Evolutionary conservation across 306 rosid genomes (phyloP).

Genomic region (Trifolium pratense): DNA sequence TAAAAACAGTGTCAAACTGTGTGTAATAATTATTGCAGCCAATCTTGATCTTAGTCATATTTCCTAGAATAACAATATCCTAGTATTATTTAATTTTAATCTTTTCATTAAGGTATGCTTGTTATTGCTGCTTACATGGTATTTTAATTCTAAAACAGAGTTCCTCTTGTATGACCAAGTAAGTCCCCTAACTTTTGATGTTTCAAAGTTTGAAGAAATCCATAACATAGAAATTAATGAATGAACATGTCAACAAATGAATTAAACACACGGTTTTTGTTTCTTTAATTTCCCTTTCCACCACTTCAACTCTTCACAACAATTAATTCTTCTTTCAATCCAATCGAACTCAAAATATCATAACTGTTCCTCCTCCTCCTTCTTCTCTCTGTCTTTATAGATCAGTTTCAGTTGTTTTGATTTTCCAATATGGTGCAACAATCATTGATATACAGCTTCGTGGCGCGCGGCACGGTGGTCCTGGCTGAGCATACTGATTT

Average conservation of each 20-base stretch:
- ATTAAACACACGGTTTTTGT: not conserved
- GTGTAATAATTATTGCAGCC: no score
- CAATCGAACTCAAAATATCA: not conserved
- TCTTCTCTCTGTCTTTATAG: not conserved
- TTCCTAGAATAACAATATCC: no score
- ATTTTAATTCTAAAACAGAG: not conserved
- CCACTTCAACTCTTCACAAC: not conserved
- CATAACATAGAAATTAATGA: not conserved
- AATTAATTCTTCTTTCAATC: not conserved
- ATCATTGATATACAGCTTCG: slow-evolving; percentile 85
- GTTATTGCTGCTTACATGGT: not conserved
- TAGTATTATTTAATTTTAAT: no score
- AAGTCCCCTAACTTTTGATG: not conserved
- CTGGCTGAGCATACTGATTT: slow-evolving; percentile 80
- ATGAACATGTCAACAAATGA: not conserved
- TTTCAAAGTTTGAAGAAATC: not conserved
- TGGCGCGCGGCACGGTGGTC: slow-evolving; percentile 78
- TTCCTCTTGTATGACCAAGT: not conserved
- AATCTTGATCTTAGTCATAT: no score
- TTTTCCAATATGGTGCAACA: slow-evolving; percentile 65
- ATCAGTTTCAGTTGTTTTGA: not conserved
- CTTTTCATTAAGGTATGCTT: not conserved
- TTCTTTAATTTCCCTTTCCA: not conserved
- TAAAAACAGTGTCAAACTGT: no score
- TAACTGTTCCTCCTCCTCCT: not conserved